Evolutionary conservation across 192 early-diverging fungal species (phyloP).

Genomic region (Globomyces pollinis-pini): DNA sequence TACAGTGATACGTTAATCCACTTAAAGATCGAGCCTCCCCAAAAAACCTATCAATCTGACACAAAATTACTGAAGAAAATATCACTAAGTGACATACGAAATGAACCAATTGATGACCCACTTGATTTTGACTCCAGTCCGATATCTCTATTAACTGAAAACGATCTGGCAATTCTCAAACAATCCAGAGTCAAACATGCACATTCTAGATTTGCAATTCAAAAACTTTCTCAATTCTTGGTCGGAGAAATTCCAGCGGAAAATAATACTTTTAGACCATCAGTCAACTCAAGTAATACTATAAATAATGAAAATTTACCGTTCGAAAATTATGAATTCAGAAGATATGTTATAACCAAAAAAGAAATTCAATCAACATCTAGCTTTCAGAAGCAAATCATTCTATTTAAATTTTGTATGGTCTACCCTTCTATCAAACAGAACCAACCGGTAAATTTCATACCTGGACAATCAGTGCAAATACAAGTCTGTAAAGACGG

Average conservation of each 20-base stretch:
- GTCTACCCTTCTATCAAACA: slow-evolving; percentile 27
- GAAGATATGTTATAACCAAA: slow-evolving; percentile 33
- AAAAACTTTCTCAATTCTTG: too few species aligned
- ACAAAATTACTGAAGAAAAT: neutral
- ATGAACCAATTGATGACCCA: neutral
- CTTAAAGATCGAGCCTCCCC: too few species aligned
- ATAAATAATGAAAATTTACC: neutral
- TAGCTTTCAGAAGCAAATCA: neutral
- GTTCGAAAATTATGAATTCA: slow-evolving; percentile 30
- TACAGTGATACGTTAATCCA: slow-evolving; percentile 4
- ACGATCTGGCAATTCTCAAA: neutral
- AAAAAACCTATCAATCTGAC: neutral
- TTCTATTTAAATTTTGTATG: slow-evolving; percentile 28
- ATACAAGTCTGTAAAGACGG: slow-evolving; percentile 28
- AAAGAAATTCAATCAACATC: slow-evolving; percentile 1
- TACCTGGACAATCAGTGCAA: slow-evolving; percentile 36
- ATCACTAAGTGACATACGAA: neutral
- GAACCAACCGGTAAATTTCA: slow-evolving; percentile 15
- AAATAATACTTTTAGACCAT: neutral
- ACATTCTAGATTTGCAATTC: slow-evolving; percentile 20
- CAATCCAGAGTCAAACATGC: slow-evolving; percentile 16
- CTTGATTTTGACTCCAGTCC: too few species aligned
- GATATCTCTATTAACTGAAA: slow-evolving; percentile 6
- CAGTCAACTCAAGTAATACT: neutral
- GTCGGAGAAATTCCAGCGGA: slow-evolving; percentile 6